Base-by-base conservation (phyloP, 129 eudicot genomes). In the Helichrysum umbraculigerum region DNA sequence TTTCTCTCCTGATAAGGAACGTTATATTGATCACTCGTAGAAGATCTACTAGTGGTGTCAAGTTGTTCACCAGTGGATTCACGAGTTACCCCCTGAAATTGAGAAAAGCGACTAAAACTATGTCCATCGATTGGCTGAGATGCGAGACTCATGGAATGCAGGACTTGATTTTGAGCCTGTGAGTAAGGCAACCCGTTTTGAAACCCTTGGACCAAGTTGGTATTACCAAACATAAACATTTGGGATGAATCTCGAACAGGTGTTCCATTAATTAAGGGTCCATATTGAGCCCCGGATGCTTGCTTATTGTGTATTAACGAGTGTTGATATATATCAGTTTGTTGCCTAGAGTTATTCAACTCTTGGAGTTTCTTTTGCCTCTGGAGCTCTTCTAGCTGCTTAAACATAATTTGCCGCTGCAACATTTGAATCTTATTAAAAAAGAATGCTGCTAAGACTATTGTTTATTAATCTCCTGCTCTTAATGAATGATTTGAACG, bases 401-500 rank as follows among this genome's bases (percentile, higher is more conserved):
- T 91, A 75, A 84, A 78, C 88, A 91, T 88, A 56, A 88, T 83
- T 63, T 91, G 93, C 75, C 93, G 87, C 83, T 91, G 97, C 88
- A 91, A 83, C 93, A 88, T 88, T 80, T 82, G 85, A 68, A 77
- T 87, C 68, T 90, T 83, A 79, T 62, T 63, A 71, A 65, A 85
- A 66, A 65, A 74, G 71, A 72, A 81, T 68, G 66, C 56, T 83
- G 70, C 81, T 74, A 64, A 72, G 65, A 39, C 41, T 84, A 74
- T 62, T 87, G 74, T 70, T 72, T 51, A 41, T 25, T 42, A 65
- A 81, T 17, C 56, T 37, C 42, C 72, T 44, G 69, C 51, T 47
- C 41, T 17, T 33, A 20, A 75, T 41, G 28, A 71, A 64, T 64
- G 62, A 39, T 47, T 56, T 25, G 2, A 70, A 64, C 6, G 14